Evolutionary conservation across 495 filamentous ascomycete genomes (phyloP).

Genomic region (Letharia columbiana): DNA sequence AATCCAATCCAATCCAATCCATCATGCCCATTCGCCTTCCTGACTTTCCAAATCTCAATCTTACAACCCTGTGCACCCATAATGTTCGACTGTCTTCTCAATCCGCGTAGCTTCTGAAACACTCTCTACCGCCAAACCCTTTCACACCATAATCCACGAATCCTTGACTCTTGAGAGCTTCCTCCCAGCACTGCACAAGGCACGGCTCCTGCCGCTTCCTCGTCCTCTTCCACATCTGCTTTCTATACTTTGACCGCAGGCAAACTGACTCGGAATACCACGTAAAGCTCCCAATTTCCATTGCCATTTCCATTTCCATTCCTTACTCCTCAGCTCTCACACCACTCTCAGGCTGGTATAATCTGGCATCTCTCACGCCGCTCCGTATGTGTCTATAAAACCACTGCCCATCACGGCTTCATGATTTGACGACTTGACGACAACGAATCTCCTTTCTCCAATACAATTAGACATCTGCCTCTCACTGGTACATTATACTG

Average conservation of each 20-base stretch:
- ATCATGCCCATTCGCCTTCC: neutral
- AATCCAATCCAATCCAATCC: too few relatives aligned
- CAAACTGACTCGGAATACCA: neutral
- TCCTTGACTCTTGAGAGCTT: neutral
- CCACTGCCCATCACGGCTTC: neutral
- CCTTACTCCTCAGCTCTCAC: neutral
- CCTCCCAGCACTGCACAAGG: neutral
- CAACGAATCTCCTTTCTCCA: neutral
- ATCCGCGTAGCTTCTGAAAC: neutral
- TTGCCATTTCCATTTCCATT: neutral
- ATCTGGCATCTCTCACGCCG: neutral
- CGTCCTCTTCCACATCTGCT: neutral
- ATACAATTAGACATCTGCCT: neutral
- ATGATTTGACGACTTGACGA: constrained; percentile 9
- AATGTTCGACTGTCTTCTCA: neutral
- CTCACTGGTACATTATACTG: neutral
- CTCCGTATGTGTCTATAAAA: neutral
- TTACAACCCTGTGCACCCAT: neutral
- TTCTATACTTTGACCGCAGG: neutral
- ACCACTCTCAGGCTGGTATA: neutral
- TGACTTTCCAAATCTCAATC: neutral
- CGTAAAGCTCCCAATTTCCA: neutral
- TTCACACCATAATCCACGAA: neutral
- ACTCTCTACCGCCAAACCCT: neutral
- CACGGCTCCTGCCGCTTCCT: neutral